These are phyloP conservation scores for Chlorella variabilis DNA, from an alignment of 163 green algal species.

Conservation along the genomic window DNA sequence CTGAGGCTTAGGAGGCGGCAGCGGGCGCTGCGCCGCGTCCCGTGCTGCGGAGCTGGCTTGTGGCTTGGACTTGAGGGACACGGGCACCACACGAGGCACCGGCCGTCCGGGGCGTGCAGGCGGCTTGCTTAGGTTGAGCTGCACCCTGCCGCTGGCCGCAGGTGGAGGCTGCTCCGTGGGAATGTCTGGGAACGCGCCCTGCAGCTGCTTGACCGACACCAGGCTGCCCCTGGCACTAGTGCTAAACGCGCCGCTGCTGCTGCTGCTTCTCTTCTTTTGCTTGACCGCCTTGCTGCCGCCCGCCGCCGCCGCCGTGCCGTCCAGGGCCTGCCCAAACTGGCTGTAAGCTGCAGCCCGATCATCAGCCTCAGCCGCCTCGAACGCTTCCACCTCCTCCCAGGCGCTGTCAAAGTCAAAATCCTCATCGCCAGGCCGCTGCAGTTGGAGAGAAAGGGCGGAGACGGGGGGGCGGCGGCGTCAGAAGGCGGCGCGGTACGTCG, in stretches of 20 bases:
- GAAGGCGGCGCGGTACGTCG: too few species aligned
- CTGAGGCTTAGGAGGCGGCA: neutral
- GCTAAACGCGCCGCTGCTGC: neutral
- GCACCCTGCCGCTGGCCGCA: neutral
- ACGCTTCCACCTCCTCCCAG: neutral
- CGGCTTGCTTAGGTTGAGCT: neutral
- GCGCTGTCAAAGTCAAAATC: neutral
- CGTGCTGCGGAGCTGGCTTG: neutral
- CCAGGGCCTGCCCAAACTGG: neutral
- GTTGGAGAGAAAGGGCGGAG: too few species aligned
- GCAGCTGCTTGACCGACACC: neutral
- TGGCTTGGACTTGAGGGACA: slow-evolving; percentile 7
- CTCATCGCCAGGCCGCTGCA: neutral
- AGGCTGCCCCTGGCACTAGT: neutral
- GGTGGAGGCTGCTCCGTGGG: neutral
- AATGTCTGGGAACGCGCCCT: neutral
- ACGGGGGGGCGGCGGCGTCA: too few species aligned
- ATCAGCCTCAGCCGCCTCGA: neutral
- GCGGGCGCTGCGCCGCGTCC: neutral
- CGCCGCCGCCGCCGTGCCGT: neutral
- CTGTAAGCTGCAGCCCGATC: neutral
- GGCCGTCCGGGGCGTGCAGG: neutral
- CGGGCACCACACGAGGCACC: neutral
- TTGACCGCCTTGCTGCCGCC: neutral
- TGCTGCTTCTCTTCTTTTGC: neutral